Percentiles rank a stretch among this genome's conserved stretches.
These are phyloP conservation scores for Coriolopsis trogii DNA, from an alignment of 1,284 basidiomycete species.

Conservation along the genomic window DNA sequence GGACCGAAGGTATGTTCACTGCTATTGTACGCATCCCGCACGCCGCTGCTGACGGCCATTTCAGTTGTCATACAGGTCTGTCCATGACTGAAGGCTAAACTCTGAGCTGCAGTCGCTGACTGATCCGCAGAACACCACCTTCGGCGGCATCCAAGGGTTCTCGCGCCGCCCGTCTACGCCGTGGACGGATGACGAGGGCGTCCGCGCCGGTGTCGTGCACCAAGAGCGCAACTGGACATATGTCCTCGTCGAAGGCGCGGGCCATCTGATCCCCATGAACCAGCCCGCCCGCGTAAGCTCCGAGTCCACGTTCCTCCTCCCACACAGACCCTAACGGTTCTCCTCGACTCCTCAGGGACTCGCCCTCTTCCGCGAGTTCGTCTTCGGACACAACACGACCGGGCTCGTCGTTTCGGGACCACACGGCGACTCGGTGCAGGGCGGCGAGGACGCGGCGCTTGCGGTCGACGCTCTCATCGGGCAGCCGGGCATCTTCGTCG, in stretches of 20 bases:
- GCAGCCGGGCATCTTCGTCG: slow-evolving; percentile 27
- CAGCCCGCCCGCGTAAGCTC: slow-evolving; percentile 45
- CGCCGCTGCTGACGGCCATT: not conserved
- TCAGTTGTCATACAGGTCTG: slow-evolving; percentile 64
- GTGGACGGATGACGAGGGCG: slow-evolving; percentile 37
- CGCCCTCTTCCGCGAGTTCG: slow-evolving; percentile 33
- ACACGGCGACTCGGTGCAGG: slow-evolving; percentile 34
- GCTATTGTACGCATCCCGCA: not conserved
- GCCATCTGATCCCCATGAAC: slow-evolving; percentile 32
- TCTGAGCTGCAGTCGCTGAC: slow-evolving; percentile 1
- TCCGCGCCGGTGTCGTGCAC: slow-evolving; percentile 34
- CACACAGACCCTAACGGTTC: not conserved
- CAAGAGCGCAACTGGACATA: slow-evolving; percentile 38
- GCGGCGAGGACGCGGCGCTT: slow-evolving; percentile 51
- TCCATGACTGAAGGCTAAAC: not conserved
- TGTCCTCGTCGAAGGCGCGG: slow-evolving; percentile 32
- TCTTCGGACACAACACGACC: slow-evolving; percentile 33
- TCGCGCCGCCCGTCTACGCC: slow-evolving; percentile 63
- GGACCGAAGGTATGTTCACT: slow-evolving; percentile 53
- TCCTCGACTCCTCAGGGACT: slow-evolving; percentile 19
- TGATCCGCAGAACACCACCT: slow-evolving; percentile 33
- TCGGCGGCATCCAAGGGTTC: slow-evolving; percentile 71
- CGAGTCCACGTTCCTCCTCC: not conserved
- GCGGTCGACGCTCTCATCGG: slow-evolving; percentile 49
- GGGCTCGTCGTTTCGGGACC: slow-evolving; percentile 26